Base-by-base conservation (phyloP, 225 moss, liverwort and hornwort species). In the Pseudisothecium myosuroides region DNA sequence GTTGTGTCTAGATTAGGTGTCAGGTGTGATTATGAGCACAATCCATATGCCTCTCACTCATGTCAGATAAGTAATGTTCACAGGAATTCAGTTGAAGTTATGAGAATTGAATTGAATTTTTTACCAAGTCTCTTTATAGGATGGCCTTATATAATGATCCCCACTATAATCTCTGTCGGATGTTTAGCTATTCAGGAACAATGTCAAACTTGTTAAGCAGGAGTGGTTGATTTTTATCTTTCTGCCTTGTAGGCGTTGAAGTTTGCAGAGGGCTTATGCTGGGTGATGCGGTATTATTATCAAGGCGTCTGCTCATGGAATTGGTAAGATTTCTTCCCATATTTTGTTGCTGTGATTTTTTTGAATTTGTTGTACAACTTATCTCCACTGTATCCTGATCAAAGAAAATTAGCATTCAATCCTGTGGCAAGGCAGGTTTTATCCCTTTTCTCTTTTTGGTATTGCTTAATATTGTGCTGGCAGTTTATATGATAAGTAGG, bases 221-320 rank as follows among this genome's bases (percentile, higher is more conserved):
- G 62, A 81, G 62, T 88, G 67, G 60, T 89, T 87, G 67, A 89
- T 76, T 28, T 75, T 65, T 76, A 74, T 84, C 41, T 78, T 82
- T 77, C 50, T 89, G 82, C 67, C 74, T 92, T 63, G 65, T 91
- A 99, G 98, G 95, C 94, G 59, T 92, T 93, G 76, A 99, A 96
- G 81, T 99, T 93, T 90, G 95, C 96, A 39, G 99, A 99, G 90
- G 99, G 99, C 71, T 95, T 99, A 81, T 99, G 99, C 91, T 99
- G 99, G 99, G 99, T 99, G 43, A 95, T 99, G 97, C 97, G 99
- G 56, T 99, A 99, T 75, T 99, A 99, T 86, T 99, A 99, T 94
- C 99, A 99, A 91, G 99, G 99, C 87, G 99, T 99, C 62, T 99
- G 99, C 92, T 99, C 99, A 68, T 99, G 99, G 99, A 96, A 94